Evolutionary conservation across 768 basidiomycete species (phyloP), one percentile per base, ranked within the genome.

Genomic region (Amanita jacksonii): DNA sequence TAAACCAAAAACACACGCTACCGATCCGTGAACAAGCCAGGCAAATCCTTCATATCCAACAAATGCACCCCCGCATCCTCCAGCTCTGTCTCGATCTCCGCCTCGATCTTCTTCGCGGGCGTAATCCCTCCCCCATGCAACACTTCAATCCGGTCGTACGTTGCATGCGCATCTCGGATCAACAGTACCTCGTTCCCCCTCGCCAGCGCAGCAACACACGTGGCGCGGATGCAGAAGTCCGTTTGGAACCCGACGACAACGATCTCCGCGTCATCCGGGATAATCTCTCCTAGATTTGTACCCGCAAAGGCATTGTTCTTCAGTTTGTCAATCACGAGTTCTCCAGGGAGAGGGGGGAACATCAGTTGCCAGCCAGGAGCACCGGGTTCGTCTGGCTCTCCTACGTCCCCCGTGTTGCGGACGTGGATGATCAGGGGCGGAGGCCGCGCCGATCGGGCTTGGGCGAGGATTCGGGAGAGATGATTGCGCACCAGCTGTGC

Each of bases 221-320:
- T 75, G 31, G 72, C 70, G 24, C 69, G 56, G 6, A 80, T 63
- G 33, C 76, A 74, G 47, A 75, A 81, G 60, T 84, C 81, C 52
- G 77, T 79, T 58, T 79, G 77, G 56, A 81, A 70, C 10, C 82
- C 82, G 13, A 73, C 74, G 39, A 84, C 68, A 40, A 84, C 68
- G 40, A 84, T 67, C 64, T 81, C 75, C 10, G 79, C 79, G 23
- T 74, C 68, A 3, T 54, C 42, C 0, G 70, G 66, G 27, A 85
- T 62, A 33, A 77, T 53, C 3, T 70, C 65, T 6, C 60, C 69
- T 3, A 85, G 65, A 8, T 41, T 49, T 15, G 81, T 84, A 8
- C 77, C 77, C 0, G 71, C 66, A 50, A 84, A 85, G 20, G 81
- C 79, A 51, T 84, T 82, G 62, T 77, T 81, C 62, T 79, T 79